A percentile compares a stretch with the other conserved stretches of the same genome.
Evolutionary conservation across 2,329 filamentous ascomycete genomes (phyloP).

Genomic region (Madurella fahalii): DNA sequence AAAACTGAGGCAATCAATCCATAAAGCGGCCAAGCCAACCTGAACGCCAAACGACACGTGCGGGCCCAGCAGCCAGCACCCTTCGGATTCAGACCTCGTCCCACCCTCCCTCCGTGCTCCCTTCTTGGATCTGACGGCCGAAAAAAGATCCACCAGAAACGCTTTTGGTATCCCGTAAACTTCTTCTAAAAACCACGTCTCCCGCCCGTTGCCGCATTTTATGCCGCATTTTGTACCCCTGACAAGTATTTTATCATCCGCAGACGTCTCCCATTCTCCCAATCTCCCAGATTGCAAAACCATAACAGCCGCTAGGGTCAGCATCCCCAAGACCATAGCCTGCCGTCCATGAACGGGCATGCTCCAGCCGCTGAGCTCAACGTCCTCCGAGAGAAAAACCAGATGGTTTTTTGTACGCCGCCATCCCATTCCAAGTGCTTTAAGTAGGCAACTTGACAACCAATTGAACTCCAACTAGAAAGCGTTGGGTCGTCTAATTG

Average conservation of each 20-base stretch:
- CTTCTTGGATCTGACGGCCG: neutral
- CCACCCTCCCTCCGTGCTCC: neutral
- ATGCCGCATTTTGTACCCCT: neutral
- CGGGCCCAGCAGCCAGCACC: no score
- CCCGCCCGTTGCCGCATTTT: neutral
- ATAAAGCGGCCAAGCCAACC: neutral
- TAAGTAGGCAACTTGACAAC: no score
- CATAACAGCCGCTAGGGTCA: no score
- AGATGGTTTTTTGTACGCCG: no score
- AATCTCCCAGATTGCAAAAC: neutral
- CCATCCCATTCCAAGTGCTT: no score
- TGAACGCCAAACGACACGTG: neutral
- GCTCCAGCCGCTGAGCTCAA: no score
- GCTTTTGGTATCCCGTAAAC: neutral
- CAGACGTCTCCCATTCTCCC: conserved; percentile 1
- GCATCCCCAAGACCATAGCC: no score
- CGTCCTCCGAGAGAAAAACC: no score
- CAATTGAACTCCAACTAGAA: no score
- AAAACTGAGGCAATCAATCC: neutral
- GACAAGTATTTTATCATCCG: conserved; percentile 6
- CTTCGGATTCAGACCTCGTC: neutral
- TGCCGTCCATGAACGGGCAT: no score
- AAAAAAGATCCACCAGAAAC: neutral
- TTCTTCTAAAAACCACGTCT: neutral
- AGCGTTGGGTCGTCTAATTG: no score